Evolutionary conservation across 2,329 filamentous ascomycete species (phyloP).

Genomic region (Cucurbitaria berberidis): DNA sequence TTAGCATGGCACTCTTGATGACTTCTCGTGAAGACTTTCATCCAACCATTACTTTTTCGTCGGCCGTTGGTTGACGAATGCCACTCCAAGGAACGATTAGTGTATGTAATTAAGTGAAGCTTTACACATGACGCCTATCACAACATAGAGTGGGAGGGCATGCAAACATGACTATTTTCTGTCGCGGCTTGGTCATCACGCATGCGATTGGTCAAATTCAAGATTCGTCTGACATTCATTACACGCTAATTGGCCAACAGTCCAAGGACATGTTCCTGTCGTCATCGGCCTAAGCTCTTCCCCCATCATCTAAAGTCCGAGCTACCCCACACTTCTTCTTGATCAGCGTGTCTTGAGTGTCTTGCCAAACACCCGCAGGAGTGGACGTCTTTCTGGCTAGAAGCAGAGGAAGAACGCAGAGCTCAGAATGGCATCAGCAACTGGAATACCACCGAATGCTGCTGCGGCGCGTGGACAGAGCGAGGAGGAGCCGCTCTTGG

Average conservation of each 20-base stretch:
- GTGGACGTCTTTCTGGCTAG: neutral
- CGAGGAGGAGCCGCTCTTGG: constrained; percentile 75
- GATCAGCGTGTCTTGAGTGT: neutral
- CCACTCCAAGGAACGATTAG: neutral
- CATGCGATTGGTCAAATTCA: constrained; percentile 3
- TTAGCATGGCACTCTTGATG: neutral
- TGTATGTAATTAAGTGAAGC: neutral
- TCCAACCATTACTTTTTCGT: neutral
- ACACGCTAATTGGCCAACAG: constrained; percentile 21
- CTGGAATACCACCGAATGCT: constrained; percentile 65
- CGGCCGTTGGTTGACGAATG: neutral
- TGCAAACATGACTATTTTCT: constrained; percentile 14
- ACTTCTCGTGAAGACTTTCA: neutral
- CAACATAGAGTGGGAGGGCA: neutral
- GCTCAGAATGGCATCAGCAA: constrained; percentile 68
- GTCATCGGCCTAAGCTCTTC: constrained; percentile 19
- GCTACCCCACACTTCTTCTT: constrained; percentile 11
- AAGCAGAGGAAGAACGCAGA: neutral
- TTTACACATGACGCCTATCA: neutral
- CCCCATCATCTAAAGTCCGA: constrained; percentile 20
- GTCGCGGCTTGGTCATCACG: constrained; percentile 1
- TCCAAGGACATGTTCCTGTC: constrained; percentile 21
- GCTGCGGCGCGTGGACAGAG: constrained; percentile 45
- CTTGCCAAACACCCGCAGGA: neutral
- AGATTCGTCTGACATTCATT: constrained; percentile 5